Percentiles rank a stretch among this genome's conserved stretches.
Evolutionary conservation across 805 yeast species (phyloP).

Genomic region (Saturnispora silvae): DNA sequence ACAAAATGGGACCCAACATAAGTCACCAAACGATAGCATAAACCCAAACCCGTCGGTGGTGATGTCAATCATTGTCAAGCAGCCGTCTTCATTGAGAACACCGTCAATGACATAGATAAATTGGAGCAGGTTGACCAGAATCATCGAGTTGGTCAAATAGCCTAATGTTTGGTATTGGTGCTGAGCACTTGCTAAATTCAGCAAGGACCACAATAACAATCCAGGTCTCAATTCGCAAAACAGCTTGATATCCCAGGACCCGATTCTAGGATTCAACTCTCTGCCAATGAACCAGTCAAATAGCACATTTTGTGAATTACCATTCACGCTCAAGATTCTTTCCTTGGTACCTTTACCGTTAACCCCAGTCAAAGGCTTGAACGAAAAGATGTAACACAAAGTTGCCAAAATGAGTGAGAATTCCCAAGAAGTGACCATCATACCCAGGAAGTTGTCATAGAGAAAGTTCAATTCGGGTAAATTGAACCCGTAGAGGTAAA

Average conservation of each 20-base stretch:
- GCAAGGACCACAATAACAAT: conserved; percentile 70
- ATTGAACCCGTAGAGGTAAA: conserved; percentile 30
- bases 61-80: conserved; percentile 88
- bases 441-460: conserved; percentile 54
- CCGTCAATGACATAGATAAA: conserved; percentile 84
- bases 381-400: conserved; percentile 59
- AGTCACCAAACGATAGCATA: conserved; percentile 92
- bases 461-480: conserved; percentile 74
- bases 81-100: conserved; percentile 82
- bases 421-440: conserved; percentile 51
- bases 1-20: conserved; percentile 86
- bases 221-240: conserved; percentile 96
- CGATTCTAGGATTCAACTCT: conserved; percentile 86
- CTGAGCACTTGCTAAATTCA: conserved; percentile 72
- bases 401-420: conserved; percentile 56
- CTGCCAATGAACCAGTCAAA: conserved; percentile 98
- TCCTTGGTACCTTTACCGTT: conserved; percentile 52
- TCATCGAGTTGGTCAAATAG: conserved; percentile 56
- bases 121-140: conserved; percentile 60
- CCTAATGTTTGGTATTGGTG: conserved; percentile 51
- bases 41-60: conserved; percentile 96
- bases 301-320: conserved; percentile 64
- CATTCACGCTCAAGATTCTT: conserved; percentile 72
- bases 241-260: conserved; percentile 76
- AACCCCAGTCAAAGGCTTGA: conserved; percentile 37